These are phyloP conservation scores for Daldinia caldariorum DNA, from an alignment of 495 filamentous ascomycete genomes.

Conservation along the genomic window DNA sequence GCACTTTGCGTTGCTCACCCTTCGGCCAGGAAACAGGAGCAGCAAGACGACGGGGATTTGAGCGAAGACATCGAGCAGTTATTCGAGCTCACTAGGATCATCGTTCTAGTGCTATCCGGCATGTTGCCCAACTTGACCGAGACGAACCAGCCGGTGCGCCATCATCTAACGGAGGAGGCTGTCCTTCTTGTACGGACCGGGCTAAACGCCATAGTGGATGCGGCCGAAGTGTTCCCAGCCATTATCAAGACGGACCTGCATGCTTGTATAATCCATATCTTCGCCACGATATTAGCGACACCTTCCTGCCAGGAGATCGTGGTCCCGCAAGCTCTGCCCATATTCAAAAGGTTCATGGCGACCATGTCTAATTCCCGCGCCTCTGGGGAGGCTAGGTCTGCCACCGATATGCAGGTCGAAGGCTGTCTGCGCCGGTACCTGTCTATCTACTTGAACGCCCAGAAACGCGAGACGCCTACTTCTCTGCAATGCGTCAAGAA, in stretches of 20 bases:
- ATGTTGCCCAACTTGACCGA: conserved; percentile 88
- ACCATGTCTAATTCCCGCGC: conserved; percentile 66
- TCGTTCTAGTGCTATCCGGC: conserved; percentile 89
- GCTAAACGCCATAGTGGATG: conserved; percentile 88
- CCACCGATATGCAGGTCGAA: conserved; percentile 63
- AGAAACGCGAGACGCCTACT: conserved; percentile 82
- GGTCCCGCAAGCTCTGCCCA: conserved; percentile 89
- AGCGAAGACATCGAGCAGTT: conserved; percentile 98
- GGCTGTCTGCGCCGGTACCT: conserved; percentile 82
- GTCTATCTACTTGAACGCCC: conserved; percentile 80
- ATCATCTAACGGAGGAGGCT: conserved; percentile 82
- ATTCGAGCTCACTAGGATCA: conserved; percentile 94
- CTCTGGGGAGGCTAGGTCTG: conserved; percentile 48
- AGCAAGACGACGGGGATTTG: conserved; percentile 74
- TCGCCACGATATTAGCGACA: conserved; percentile 89
- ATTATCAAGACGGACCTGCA: conserved; percentile 97
- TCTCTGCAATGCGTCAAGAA: conserved; percentile 92
- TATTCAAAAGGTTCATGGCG: conserved; percentile 88
- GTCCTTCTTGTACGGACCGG: conserved; percentile 80
- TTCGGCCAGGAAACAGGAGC: conserved; percentile 76
- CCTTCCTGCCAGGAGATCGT: conserved; percentile 85
- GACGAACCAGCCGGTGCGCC: conserved; percentile 72
- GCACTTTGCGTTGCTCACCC: conserved; percentile 91
- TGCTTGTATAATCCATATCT: conserved; percentile 96
- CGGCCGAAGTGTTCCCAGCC: conserved; percentile 91